Conservation (phyloP, 2,329 filamentous ascomycete species). For the Aspergillus calidoustus region DNA sequence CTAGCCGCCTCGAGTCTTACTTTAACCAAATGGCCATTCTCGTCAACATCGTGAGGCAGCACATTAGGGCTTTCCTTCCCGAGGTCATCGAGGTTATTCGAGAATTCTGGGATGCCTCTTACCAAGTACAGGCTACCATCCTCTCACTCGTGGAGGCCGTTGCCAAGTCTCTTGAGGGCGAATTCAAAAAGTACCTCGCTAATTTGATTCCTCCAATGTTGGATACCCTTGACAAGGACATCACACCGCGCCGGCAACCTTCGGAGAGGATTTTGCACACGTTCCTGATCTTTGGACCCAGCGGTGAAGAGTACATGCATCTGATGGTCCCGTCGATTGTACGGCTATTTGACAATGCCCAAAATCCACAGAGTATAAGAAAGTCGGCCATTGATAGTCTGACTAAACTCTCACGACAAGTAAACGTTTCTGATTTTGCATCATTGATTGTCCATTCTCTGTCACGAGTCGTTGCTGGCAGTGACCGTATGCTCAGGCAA, state of each 20-base stretch:
- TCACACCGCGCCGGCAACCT: slow-evolving; percentile 72
- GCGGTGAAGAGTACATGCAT: slow-evolving; percentile 98
- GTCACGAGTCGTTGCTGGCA: slow-evolving; percentile 75
- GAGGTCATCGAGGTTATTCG: slow-evolving; percentile 85
- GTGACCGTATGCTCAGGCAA: slow-evolving; percentile 73
- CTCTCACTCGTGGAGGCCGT: slow-evolving; percentile 92
- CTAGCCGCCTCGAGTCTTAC: slow-evolving; percentile 84
- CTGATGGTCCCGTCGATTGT: slow-evolving; percentile 96
- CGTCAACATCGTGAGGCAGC: slow-evolving; percentile 93
- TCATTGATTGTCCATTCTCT: slow-evolving; percentile 96
- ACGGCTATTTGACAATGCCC: slow-evolving; percentile 86
- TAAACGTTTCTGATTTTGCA: slow-evolving; percentile 96
- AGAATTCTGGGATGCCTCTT: slow-evolving; percentile 85
- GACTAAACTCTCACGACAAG: slow-evolving; percentile 89
- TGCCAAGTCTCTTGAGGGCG: slow-evolving; percentile 88
- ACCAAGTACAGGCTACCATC: slow-evolving; percentile 86
- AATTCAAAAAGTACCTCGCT: slow-evolving; percentile 96
- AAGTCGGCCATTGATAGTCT: slow-evolving; percentile 94
- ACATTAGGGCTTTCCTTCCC: slow-evolving; percentile 88
- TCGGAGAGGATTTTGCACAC: slow-evolving; percentile 93
- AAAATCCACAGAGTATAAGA: slow-evolving; percentile 77
- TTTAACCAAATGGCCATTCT: slow-evolving; percentile 95
- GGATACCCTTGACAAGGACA: slow-evolving; percentile 86
- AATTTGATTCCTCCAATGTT: slow-evolving; percentile 91
- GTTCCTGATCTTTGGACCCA: slow-evolving; percentile 93